Percentiles rank a stretch among this genome's conserved stretches.
Evolutionary conservation across 2,329 filamentous ascomycete genomes (phyloP).

Genomic region (Cyanodermella asteris): DNA sequence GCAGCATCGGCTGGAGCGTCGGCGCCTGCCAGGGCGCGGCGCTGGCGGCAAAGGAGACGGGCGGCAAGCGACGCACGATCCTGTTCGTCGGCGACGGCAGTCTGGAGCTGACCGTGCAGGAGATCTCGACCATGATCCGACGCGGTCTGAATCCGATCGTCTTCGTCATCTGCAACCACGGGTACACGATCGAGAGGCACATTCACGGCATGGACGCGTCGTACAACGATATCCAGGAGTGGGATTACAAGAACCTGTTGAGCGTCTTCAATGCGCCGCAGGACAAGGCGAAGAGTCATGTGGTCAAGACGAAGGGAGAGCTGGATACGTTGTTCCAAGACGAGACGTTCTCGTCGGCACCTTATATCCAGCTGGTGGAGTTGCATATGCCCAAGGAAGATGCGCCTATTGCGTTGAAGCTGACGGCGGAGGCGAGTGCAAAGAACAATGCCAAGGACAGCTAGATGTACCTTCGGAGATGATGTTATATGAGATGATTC

Average conservation of each 20-base stretch:
- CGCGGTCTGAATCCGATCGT: constrained; percentile 56
- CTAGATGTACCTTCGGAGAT: no score
- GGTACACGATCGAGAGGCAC: constrained; percentile 72
- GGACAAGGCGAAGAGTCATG: constrained; percentile 37
- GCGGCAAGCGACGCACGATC: constrained; percentile 42
- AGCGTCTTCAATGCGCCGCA: constrained; percentile 42
- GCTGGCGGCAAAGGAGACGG: constrained; percentile 47
- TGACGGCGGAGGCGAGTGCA: constrained; percentile 50
- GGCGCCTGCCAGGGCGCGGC: constrained; percentile 46
- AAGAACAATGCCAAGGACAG: constrained; percentile 37
- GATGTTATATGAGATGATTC: no score
- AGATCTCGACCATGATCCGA: constrained; percentile 63
- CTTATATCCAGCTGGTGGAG: constrained; percentile 48
- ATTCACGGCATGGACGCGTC: constrained; percentile 62
- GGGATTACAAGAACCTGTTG: constrained; percentile 51
- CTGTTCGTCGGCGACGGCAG: constrained; percentile 79
- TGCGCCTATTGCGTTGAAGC: constrained; percentile 46
- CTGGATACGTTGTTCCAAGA: constrained; percentile 43
- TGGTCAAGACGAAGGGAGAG: constrained; percentile 47
- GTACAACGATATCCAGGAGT: constrained; percentile 64
- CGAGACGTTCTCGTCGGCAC: constrained; percentile 35
- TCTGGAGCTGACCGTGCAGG: constrained; percentile 67
- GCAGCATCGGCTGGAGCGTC: constrained; percentile 43
- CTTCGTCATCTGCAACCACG: constrained; percentile 71
- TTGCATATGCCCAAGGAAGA: constrained; percentile 62